Evolutionary conservation across 2,329 filamentous ascomycete species (phyloP).

Genomic region (Aureobasidium sp.): DNA sequence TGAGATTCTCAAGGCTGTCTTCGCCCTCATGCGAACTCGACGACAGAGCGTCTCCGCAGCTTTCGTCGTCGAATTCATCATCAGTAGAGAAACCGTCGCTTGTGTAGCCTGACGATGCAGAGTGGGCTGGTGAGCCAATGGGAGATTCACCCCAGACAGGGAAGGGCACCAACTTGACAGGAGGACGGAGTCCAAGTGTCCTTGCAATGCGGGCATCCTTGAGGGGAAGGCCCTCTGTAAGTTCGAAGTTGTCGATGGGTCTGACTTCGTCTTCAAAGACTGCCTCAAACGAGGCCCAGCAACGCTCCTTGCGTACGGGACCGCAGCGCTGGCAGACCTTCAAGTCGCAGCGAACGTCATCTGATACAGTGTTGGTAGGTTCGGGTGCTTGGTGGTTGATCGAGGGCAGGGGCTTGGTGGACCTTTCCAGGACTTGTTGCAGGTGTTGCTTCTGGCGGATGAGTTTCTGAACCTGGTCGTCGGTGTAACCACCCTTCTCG

Average conservation of each 20-base stretch:
- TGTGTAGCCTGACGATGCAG: neutral
- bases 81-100: constrained; percentile 4
- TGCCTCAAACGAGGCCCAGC: constrained; percentile 36
- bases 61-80: neutral
- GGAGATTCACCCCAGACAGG: neutral
- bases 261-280: constrained; percentile 30
- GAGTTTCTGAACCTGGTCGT: constrained; percentile 33
- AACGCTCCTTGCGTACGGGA: constrained; percentile 39
- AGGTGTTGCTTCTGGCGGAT: constrained; percentile 34
- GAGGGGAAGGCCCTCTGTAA: constrained; percentile 23
- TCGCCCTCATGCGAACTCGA: neutral
- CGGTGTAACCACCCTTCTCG: constrained; percentile 32
- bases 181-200: constrained; percentile 23
- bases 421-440: constrained; percentile 17
- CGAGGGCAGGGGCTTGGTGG: neutral
- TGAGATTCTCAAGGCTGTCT: neutral
- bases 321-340: constrained; percentile 43
- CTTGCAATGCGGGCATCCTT: constrained; percentile 27
- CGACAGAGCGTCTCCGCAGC: neutral
- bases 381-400: neutral
- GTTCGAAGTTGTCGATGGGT: constrained; percentile 26
- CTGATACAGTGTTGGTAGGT: neutral
- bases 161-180: neutral
- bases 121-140: neutral
- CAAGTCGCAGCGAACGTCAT: constrained; percentile 29